Conservation (phyloP, 805 yeast species). For the Saccharomycopsis sp. region DNA sequence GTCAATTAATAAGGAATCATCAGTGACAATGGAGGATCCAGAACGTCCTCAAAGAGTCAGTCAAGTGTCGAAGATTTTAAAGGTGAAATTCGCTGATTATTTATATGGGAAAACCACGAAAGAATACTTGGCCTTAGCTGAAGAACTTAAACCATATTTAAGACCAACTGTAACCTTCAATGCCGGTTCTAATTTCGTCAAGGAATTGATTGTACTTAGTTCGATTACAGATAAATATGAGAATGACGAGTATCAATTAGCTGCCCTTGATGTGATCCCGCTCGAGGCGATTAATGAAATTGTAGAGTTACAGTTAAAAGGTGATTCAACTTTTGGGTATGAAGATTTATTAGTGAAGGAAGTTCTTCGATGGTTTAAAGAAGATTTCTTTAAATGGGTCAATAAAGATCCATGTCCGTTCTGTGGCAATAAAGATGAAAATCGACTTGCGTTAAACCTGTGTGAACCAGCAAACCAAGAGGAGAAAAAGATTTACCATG, state of each 20-base stretch:
- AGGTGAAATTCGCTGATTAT: too few relatives aligned
- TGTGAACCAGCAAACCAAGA: conserved; percentile 35
- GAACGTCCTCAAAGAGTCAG: too few relatives aligned
- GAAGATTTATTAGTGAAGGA: conserved; percentile 55
- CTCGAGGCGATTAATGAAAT: conserved; percentile 49
- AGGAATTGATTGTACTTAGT: background rate
- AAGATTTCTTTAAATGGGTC: conserved; percentile 79
- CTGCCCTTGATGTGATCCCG: conserved; percentile 58
- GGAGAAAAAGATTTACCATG: conserved; percentile 42
- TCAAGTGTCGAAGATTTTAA: too few relatives aligned
- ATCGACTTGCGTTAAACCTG: conserved; percentile 35
- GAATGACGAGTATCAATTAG: conserved; percentile 38
- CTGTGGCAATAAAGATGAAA: conserved; percentile 40
- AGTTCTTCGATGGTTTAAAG: conserved; percentile 62
- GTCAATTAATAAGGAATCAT: too few relatives aligned
- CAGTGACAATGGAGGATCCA: too few relatives aligned
- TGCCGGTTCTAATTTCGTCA: background rate
- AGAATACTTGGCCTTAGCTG: too few relatives aligned
- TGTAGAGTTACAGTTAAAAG: background rate
- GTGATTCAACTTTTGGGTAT: conserved; percentile 30
- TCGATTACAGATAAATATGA: conserved; percentile 31
- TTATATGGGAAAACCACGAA: too few relatives aligned
- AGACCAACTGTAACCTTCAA: background rate
- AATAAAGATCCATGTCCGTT: conserved; percentile 54
- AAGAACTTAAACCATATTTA: background rate